Base-by-base conservation (phyloP, 495 filamentous ascomycete species). In the Penicillium herquei region DNA sequence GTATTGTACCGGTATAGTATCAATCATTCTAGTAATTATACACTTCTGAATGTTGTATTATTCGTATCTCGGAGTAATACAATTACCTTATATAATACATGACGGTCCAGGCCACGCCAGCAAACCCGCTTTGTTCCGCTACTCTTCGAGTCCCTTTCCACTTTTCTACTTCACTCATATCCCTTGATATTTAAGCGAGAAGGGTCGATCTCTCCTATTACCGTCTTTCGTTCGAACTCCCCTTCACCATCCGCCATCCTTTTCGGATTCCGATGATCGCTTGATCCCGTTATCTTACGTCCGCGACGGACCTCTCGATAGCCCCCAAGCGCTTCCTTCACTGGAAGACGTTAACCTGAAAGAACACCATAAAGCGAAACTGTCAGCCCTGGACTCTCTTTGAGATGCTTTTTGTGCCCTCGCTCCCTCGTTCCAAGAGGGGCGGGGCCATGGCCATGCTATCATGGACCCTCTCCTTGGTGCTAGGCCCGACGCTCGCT, bases 381-480 rank as follows among this genome's bases (percentile, higher is more conserved):
- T 43, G 39, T n/a, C 16, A 9, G 39, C 13, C 43, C 7, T 39
- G 11, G 41, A 30, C 26, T n/a, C 5, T 34, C 4, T 26, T 32
- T 30, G 34, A 59, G 32, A 72, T 70, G 62, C 37, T 58, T 21
- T 51, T 54, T 26, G 58, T 64, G 50, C 57, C 63, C 31, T 61
- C 50, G 17, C 49, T 60, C 55, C 47, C 57, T 51, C 50, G 41
- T 10, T 58, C 56, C 6, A 43, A 46, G 56, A 59, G 49, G 42
- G 54, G 43, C n/a, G 43, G 57, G 48, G 59, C 55, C 53, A 34
- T 63, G 17, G 30, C 51, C 40, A 52, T 68, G 39, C 56, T 68
- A 18, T 62, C 70, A 51, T 74, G 67, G 61, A 39, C 61, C 0
- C 47, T 71, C 21, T 67, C 63, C 39, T 42, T 73, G 7, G 35